These are phyloP conservation scores for Saturnispora diversa DNA, from an alignment of 805 yeast genomes.

Conservation along the genomic window DNA sequence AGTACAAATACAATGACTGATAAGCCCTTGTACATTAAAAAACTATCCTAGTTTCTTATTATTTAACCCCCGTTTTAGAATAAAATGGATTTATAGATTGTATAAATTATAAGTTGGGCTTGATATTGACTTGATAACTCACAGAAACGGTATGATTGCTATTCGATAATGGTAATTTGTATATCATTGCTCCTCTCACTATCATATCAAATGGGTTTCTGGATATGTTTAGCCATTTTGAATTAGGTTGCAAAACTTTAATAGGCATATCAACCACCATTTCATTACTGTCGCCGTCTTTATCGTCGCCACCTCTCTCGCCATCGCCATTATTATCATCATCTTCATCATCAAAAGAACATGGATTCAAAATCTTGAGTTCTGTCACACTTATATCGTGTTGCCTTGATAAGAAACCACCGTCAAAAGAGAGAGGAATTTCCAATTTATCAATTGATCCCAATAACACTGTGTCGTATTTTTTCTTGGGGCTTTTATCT, in stretches of 20 bases:
- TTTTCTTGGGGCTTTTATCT: conserved; percentile 1
- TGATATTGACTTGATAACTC: conserved; percentile 48
- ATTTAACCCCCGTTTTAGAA: too few relatives aligned
- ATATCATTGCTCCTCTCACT: conserved; percentile 72
- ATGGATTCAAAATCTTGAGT: conserved; percentile 67
- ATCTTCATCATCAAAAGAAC: conserved; percentile 31
- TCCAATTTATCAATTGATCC: conserved; percentile 65
- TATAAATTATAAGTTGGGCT: too few relatives aligned
- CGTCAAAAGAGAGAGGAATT: conserved; percentile 64
- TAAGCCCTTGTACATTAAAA: too few relatives aligned
- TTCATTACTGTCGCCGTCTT: neutral
- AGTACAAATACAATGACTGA: too few relatives aligned
- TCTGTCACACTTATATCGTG: conserved; percentile 55
- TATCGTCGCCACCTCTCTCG: conserved; percentile 12
- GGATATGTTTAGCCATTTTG: conserved; percentile 68
- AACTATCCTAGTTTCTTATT: too few relatives aligned
- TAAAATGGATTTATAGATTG: too few relatives aligned
- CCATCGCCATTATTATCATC: conserved; percentile 16
- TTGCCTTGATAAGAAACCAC: conserved; percentile 65
- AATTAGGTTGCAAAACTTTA: conserved; percentile 18
- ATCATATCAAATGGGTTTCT: conserved; percentile 80
- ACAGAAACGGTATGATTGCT: conserved; percentile 52
- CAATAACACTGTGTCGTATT: conserved; percentile 50
- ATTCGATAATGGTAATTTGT: conserved; percentile 58
- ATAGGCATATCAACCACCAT: neutral